Percentiles rank a stretch among this genome's conserved stretches.
phyloP scores from a whole-genome alignment of 768 basidiomycete species.

The Lentinus tigrinus region DNA sequence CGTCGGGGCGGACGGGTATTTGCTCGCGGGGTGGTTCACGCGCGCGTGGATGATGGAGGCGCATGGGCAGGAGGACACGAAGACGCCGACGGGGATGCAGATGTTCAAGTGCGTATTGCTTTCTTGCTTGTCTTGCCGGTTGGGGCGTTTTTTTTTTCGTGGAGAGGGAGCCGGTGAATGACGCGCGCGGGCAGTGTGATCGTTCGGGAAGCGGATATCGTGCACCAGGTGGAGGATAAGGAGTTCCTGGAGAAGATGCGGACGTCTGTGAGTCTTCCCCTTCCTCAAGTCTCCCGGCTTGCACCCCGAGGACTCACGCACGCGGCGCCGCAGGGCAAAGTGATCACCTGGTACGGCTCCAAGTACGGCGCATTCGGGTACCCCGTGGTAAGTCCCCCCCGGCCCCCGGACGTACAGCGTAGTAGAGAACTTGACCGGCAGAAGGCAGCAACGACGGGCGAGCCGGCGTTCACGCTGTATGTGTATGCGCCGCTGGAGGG shows the following conservation, averaged over 20 bases:
- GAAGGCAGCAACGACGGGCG: conserved; percentile 1
- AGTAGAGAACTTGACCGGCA: background rate
- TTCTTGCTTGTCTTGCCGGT: too few relatives aligned
- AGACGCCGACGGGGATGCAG: conserved; percentile 8
- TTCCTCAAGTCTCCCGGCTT: background rate
- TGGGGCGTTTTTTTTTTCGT: background rate
- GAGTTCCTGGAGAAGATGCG: conserved; percentile 4
- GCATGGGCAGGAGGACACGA: conserved; percentile 6
- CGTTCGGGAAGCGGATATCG: conserved; percentile 3
- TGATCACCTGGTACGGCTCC: conserved; percentile 12
- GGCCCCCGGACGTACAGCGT: background rate
- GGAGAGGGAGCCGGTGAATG: too few relatives aligned
- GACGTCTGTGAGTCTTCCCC: background rate
- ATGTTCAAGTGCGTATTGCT: conserved; percentile 20
- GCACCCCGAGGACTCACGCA: background rate
- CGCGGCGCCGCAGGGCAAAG: conserved; percentile 14
- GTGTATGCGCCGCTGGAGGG: background rate
- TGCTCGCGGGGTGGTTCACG: conserved; percentile 1
- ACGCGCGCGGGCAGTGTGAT: conserved; percentile 3
- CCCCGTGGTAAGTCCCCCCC: conserved; percentile 11
- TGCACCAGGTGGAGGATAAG: conserved; percentile 11
- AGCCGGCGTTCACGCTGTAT: conserved; percentile 4
- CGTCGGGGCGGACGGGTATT: conserved; percentile 27
- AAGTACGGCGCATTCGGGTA: conserved; percentile 17
- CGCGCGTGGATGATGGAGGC: conserved; percentile 13